A percentile compares a stretch with the other conserved stretches of the same genome.
These are phyloP conservation scores for Mycena amicta DNA, from an alignment of 768 basidiomycete species.

Conservation along the genomic window DNA sequence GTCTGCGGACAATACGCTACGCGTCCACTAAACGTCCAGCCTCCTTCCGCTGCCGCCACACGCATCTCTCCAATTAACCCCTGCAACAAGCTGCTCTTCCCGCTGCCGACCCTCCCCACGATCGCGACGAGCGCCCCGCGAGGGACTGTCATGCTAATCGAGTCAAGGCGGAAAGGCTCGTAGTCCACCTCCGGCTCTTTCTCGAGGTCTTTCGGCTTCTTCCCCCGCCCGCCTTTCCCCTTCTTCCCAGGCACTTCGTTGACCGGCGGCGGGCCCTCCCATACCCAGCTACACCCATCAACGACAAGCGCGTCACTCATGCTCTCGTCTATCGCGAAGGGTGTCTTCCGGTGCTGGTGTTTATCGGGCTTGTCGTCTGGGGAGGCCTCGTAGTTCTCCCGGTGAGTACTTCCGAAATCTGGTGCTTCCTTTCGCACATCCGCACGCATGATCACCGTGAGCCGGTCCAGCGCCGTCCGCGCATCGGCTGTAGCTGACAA, in stretches of 20 bases:
- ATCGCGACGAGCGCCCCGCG: slow-evolving; percentile 62
- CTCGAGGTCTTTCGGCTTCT: background rate
- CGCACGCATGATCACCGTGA: slow-evolving; percentile 55
- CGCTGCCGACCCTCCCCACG: slow-evolving; percentile 70
- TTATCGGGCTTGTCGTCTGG: slow-evolving; percentile 12
- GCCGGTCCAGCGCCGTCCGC: slow-evolving; percentile 58
- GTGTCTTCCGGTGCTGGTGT: background rate
- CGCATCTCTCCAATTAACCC: slow-evolving; percentile 79
- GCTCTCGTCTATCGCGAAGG: background rate
- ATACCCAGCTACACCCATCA: background rate
- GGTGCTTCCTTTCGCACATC: slow-evolving; percentile 46
- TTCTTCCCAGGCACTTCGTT: background rate
- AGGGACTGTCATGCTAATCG: slow-evolving; percentile 54
- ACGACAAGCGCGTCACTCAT: background rate
- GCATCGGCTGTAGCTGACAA: slow-evolving; percentile 68
- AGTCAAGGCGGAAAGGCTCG: slow-evolving; percentile 50
- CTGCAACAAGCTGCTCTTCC: slow-evolving; percentile 63
- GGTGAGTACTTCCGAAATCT: slow-evolving; percentile 35
- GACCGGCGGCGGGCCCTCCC: background rate
- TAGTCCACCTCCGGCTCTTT: slow-evolving; percentile 11
- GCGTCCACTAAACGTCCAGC: slow-evolving; percentile 58
- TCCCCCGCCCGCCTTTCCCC: background rate
- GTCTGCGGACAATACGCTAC: slow-evolving; percentile 74
- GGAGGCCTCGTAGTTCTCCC: background rate
- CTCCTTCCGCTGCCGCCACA: slow-evolving; percentile 41